phyloP scores from a whole-genome alignment of 2,329 filamentous ascomycete species.

The Penicillium sp. region DNA sequence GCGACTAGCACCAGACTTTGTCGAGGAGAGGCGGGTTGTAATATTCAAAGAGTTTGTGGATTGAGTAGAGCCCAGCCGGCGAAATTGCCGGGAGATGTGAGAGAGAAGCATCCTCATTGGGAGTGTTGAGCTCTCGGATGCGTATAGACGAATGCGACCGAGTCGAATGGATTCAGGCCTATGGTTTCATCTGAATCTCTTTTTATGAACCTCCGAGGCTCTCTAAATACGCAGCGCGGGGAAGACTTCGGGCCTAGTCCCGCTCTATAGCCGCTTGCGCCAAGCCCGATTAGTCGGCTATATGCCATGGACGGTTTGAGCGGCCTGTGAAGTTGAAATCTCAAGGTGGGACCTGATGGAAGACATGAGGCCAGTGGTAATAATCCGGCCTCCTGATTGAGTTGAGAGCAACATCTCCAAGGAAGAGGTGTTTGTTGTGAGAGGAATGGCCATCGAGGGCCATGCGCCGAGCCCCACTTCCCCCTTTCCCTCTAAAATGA shows the following conservation, averaged over 20 bases:
- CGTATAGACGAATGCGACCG: neutral
- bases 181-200: neutral
- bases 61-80: neutral
- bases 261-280: neutral
- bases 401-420: no score
- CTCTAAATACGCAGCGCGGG: neutral
- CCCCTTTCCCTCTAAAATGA: neutral
- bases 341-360: no score
- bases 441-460: no score
- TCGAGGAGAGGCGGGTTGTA: slow-evolving; percentile 8
- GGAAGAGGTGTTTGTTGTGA: no score
- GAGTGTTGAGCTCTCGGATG: neutral
- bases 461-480: neutral
- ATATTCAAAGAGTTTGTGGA: neutral
- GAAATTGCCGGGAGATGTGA: neutral
- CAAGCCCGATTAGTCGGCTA: slow-evolving; percentile 7
- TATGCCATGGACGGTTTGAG: neutral
- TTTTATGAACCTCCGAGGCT: neutral
- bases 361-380: no score
- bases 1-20: neutral
- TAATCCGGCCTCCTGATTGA: no score
- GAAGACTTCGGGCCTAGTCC: neutral
- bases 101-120: slow-evolving; percentile 6
- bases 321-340: no score
- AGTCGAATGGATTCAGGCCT: neutral